Base-by-base conservation (phyloP, 2,329 filamentous ascomycete species). In the Colletotrichum orbiculare region DNA sequence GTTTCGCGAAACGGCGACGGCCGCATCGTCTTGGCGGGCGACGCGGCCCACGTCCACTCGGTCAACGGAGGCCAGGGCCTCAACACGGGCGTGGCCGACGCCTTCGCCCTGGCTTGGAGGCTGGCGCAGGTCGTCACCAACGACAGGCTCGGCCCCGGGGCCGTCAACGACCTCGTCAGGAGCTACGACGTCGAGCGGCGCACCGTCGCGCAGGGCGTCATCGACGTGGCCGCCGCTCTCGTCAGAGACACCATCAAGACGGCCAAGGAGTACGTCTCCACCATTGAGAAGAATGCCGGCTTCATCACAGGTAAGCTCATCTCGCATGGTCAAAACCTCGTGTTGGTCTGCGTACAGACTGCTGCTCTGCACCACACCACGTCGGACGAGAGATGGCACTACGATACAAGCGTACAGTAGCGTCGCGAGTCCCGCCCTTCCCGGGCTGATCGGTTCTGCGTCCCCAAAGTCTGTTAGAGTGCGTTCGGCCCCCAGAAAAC, bases 31-130 rank as follows among this genome's bases (percentile, higher is more conserved):
- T 74, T 85, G 8, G 81, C 80, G 6, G 83, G 83, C 11, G 83
- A 86, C 59, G 82, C 82, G 9, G 82, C 80, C 12, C 83, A 85
- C 62, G 82, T 81, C 4, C 82, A 84, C 66, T 80, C 76, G 39
- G 79, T 80, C 3, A 77, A 80, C 4, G 83, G 81, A 3, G 83
- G 79, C 1, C 82, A 85, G 69, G 83, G 83, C 2, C 79, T 85
- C 76, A 85, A 85, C 63, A 81, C 82, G 0, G 82, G 83, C 0
- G 76, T 85, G 17, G 80, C 79, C 53, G 83, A 85, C 67, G 78
- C 81, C 2, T 77, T 82, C 41, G 85, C 85, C 43, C 71, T 85
- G 5, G 78, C 78, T n/a, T 85, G 83, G 81, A 85, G 85, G 66
- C 73, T 85, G 2, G 76, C 79, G 82, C 78, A 71, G 6, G 72